Base-by-base conservation (phyloP, 331 rosid species). In the Prunus yedoensis region DNA sequence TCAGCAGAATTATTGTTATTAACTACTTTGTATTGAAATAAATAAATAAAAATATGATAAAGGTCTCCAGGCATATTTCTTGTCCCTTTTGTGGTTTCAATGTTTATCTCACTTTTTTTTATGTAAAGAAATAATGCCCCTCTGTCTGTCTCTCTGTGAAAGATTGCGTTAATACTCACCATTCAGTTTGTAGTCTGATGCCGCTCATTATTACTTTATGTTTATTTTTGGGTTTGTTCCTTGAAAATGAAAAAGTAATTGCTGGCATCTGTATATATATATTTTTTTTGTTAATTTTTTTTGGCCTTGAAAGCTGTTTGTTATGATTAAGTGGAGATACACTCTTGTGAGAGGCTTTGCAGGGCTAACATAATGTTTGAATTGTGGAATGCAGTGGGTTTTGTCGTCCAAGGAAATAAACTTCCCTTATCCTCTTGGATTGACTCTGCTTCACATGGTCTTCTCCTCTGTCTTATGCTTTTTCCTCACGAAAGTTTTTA, bases 371-470 rank as follows among this genome's bases (percentile, higher is more conserved):
- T 32, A 4, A 46, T 66, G 50, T 46, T 75, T 61, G 11, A 77
- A 68, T 51, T 83, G 78, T 80, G 68, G 49, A 59, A 47, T 88
- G 88, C 96, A 95, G 99, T 95, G 97, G 97, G 94, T 95, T 76
- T 84, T 95, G 89, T 95, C 99, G 1, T 95, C 99, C 11, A 95
- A 95, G 88, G 97, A 92, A 81, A 90, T 95, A 78, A 92, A 95
- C 87, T 95, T 95, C 65, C 99, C 99, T 23, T 95, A 92, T 84
- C 99, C 99, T 79, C 88, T 95, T 70, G 99, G 94, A 12, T 83
- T 95, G 88, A 95, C 99, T 74, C 93, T 95, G 41, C 96, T 95
- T 78, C 99, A 95, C 87, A 95, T 95, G 99, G 77, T 92, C 87
- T 95, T 95, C 87, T 95, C 99, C 62, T 92, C 99, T 23, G 91